Evolutionary conservation across 345 rosid genomes (phyloP).

Genomic region (Salix koriyanagi): DNA sequence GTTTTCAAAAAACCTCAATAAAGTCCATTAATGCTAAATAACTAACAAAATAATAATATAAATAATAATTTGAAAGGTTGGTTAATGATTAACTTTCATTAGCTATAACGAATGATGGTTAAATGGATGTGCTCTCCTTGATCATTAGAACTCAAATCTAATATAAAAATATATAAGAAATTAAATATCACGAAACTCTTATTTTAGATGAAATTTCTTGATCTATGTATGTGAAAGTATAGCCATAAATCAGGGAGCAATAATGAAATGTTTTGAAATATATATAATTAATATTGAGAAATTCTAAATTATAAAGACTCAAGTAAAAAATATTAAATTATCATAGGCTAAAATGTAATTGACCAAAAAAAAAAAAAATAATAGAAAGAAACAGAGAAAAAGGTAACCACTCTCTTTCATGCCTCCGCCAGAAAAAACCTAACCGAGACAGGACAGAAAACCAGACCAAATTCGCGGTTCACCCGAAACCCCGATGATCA

Average conservation of each 20-base stretch:
- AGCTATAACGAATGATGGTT: too few species aligned
- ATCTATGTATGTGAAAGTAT: too few species aligned
- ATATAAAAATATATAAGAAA: too few species aligned
- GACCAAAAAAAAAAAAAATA: neutral
- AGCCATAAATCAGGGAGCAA: neutral
- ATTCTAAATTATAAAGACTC: neutral
- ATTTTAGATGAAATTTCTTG: too few species aligned
- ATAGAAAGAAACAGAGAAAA: neutral
- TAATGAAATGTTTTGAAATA: neutral
- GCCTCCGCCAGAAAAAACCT: neutral
- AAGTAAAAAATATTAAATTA: neutral
- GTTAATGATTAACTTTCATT: too few species aligned
- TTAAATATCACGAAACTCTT: too few species aligned
- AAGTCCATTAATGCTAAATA: too few species aligned
- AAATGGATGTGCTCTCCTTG: too few species aligned
- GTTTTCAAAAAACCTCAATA: too few species aligned
- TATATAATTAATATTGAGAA: neutral
- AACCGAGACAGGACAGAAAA: slow-evolving; percentile 3
- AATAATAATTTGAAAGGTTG: too few species aligned
- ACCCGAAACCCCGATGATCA: neutral
- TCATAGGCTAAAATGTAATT: neutral
- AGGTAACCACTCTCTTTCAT: neutral
- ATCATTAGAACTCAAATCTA: too few species aligned
- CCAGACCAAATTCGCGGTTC: slow-evolving; percentile 10
- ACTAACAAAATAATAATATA: too few species aligned